Evolutionary conservation across 257 asterid genomes (phyloP), one percentile per base, ranked within the genome.

Genomic region (Nicotiana tomentosiformis): DNA sequence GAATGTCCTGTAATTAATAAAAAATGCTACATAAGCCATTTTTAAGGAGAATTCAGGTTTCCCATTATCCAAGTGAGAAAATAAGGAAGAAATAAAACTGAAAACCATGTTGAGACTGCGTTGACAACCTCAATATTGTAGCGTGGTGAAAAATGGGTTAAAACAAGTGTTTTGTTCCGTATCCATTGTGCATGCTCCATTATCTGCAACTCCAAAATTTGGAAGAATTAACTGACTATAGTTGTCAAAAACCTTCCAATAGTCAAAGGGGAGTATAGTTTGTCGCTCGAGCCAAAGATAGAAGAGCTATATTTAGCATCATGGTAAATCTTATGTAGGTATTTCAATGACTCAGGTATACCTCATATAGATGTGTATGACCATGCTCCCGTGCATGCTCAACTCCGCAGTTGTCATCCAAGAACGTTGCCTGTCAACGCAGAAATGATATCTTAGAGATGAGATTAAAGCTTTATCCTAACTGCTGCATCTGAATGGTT

Each of bases 81-180:
- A 16, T 49, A 55, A 20, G 10, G 3, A 57, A 18, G 64, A 4
- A 57, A 18, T 5, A 7, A 57, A 57, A 57, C 64, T 57, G 64
- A 57, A 57, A 57, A 11, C 26, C 18, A 57, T 57, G 61, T 46
- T 46, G 61, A 46, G 79, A 26, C 37, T 4, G 64, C 81, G 7
- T 78, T 35, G n/a, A 83, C 86, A 91, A 96, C 99, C 99, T 96
- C 98, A 55, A 88, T 77, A 85, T 84, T 89, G 88, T 94, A 94
- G 85, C 98, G 99, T 81, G 99, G 84, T 49, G 98, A 96, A 90
- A 94, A 96, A 87, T 96, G 98, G 81, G 98, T 90, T 92, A 96
- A 85, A 57, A 96, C 88, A 32, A 96, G n/a, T 37, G 98, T 61
- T 83, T 93, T 88, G 87, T 88, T 96, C 83, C 97, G 91, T 85